Conservation (phyloP, 2,329 filamentous ascomycete species). For the Septoria petroselini region DNA sequence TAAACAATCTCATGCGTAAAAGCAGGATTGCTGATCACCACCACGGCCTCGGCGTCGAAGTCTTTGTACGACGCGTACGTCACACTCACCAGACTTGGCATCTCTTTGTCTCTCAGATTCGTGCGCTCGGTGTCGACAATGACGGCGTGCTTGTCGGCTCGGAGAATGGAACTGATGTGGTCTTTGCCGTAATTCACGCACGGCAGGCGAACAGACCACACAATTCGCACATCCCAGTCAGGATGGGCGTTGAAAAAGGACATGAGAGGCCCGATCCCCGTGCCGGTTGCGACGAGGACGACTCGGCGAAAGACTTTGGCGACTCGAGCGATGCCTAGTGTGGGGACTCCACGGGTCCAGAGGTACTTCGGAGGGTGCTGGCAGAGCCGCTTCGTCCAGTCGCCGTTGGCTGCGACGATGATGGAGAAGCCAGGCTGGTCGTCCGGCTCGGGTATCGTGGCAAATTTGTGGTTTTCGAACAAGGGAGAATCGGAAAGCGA, state of each 20-base stretch:
- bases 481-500: constrained; percentile 29
- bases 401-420: constrained; percentile 68
- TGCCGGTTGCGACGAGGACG: constrained; percentile 68
- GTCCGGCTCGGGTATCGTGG: constrained; percentile 62
- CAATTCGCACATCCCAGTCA: constrained; percentile 54
- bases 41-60: constrained; percentile 62
- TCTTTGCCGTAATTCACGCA: constrained; percentile 59
- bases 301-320: constrained; percentile 63
- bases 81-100: constrained; percentile 59
- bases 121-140: constrained; percentile 63
- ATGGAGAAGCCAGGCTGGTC: constrained; percentile 59
- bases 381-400: constrained; percentile 69
- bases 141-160: constrained; percentile 60
- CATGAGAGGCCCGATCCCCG: constrained; percentile 68
- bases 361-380: constrained; percentile 58
- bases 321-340: constrained; percentile 65
- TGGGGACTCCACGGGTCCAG: constrained; percentile 66
- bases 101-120: constrained; percentile 40
- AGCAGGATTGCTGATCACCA: constrained; percentile 68
- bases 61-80: constrained; percentile 51
- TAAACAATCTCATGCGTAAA: constrained; percentile 68
- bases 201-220: constrained; percentile 67
- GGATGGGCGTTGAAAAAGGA: constrained; percentile 56
- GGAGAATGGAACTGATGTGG: constrained; percentile 55
- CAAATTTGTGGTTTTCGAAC: constrained; percentile 72